Evolutionary conservation across 371 early-diverging fungal species (phyloP).

Genomic region (Syncephalastrum sp.): DNA sequence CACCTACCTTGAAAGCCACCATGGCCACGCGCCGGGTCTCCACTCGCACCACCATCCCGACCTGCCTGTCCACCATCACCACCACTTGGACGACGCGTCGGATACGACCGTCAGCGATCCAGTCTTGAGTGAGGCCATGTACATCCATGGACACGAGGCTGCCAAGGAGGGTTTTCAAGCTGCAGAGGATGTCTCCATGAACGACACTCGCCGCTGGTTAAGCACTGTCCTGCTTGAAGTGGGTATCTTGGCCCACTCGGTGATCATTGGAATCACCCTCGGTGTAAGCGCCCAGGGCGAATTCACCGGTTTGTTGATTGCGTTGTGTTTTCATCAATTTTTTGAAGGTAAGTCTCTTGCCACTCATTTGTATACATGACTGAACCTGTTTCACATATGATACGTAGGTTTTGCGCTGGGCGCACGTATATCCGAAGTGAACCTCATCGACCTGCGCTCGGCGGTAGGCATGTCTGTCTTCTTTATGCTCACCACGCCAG

Average conservation of each 20-base stretch:
- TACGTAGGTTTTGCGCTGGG: conserved; percentile 88
- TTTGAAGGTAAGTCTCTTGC: conserved; percentile 16
- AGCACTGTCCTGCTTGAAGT: conserved; percentile 55
- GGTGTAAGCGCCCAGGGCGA: conserved; percentile 20
- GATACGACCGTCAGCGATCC: conserved; percentile 13
- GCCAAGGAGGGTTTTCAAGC: too few relatives aligned
- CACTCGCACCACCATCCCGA: conserved; percentile 1
- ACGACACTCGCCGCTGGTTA: conserved; percentile 12
- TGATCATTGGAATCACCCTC: conserved; percentile 81
- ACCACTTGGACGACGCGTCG: conserved; percentile 1
- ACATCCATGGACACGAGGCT: too few relatives aligned
- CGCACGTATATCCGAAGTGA: conserved; percentile 66
- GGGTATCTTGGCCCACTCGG: conserved; percentile 80
- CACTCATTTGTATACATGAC: not conserved
- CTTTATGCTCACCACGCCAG: conserved; percentile 66
- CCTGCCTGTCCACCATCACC: not conserved
- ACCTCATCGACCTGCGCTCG: conserved; percentile 46
- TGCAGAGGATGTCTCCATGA: not conserved
- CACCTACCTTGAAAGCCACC: conserved; percentile 17
- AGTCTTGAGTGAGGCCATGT: not conserved
- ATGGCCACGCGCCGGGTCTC: too few relatives aligned
- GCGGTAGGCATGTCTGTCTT: conserved; percentile 41
- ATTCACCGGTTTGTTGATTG: conserved; percentile 60
- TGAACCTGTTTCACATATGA: conserved; percentile 39
- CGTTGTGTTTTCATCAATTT: conserved; percentile 79